Evolutionary conservation across 345 rosid species (phyloP).

Genomic region (Raphanus raphanistrum): DNA sequence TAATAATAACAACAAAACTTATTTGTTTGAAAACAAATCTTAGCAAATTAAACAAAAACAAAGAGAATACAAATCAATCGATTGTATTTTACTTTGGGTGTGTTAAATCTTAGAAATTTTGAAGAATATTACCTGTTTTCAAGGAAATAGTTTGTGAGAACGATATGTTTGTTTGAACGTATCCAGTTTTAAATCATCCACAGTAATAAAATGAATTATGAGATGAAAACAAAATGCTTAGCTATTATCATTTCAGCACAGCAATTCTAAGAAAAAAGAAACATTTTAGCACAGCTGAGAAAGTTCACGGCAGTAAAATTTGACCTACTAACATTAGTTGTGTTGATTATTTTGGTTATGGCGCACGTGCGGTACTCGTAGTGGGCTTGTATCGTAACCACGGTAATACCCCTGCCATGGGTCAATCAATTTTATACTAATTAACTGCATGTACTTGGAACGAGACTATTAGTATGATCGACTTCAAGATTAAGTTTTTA

Average conservation of each 20-base stretch:
- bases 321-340: slow-evolving; percentile 10
- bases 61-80: not conserved
- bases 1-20: not conserved
- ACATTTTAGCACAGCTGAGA: not conserved
- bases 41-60: not conserved
- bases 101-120: not conserved
- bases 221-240: not conserved
- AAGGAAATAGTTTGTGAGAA: slow-evolving; percentile 8
- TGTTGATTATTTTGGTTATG: slow-evolving; percentile 8
- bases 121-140: slow-evolving; percentile 11
- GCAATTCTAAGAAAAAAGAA: too few species aligned
- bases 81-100: not conserved
- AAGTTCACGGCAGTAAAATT: slow-evolving; percentile 6
- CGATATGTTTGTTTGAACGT: slow-evolving; percentile 2
- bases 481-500: not conserved
- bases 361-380: slow-evolving; percentile 25
- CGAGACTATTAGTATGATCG: not conserved
- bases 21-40: not conserved
- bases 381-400: not conserved
- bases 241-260: not conserved
- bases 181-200: not conserved
- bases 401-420: slow-evolving; percentile 1
- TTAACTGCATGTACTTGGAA: not conserved
- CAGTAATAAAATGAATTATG: not conserved
- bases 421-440: not conserved